Percentiles rank a stretch among this genome's conserved stretches.
Evolutionary conservation across 2,329 filamentous ascomycete genomes (phyloP).

Genomic region (Beauveria sp.): DNA sequence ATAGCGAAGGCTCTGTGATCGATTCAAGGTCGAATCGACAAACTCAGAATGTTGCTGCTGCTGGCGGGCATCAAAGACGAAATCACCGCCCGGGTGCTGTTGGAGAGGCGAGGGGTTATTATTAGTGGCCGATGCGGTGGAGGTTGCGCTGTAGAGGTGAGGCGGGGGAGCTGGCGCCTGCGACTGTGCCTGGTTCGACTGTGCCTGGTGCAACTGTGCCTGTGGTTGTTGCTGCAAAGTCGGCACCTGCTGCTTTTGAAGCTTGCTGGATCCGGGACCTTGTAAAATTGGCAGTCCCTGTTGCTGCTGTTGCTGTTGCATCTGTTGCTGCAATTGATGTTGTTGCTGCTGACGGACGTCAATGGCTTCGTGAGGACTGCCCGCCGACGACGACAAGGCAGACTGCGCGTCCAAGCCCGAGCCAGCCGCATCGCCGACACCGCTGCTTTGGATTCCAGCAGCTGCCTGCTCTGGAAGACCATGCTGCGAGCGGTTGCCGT

Average conservation of each 20-base stretch:
- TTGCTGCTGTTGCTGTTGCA: conserved; percentile 21
- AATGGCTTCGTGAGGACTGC: conserved; percentile 11
- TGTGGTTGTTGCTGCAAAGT: conserved; percentile 12
- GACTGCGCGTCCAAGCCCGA: conserved; percentile 12
- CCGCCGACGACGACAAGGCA: conserved; percentile 4
- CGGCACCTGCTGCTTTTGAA: conserved; percentile 18
- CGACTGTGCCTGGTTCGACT: conserved; percentile 18
- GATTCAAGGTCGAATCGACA: conserved; percentile 35
- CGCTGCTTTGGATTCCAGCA: conserved; percentile 1
- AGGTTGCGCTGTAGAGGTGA: conserved; percentile 24
- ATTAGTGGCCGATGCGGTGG: conserved; percentile 19
- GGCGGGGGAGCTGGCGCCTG: conserved; percentile 20
- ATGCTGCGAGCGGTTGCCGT: conserved; percentile 51
- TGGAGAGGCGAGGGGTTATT: conserved; percentile 15
- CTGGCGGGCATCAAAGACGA: conserved; percentile 27
- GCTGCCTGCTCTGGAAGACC: conserved; percentile 26
- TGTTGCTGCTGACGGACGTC: conserved; percentile 14
- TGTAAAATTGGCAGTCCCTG: conserved; percentile 16
- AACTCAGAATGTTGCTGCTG: conserved; percentile 31
- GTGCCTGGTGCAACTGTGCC: conserved; percentile 10
- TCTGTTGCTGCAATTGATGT: conserved; percentile 18
- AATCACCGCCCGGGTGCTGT: conserved; percentile 17
- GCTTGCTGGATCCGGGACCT: conserved; percentile 16
- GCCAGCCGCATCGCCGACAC: conserved; percentile 1
- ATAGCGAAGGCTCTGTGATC: conserved; percentile 46